Evolutionary conservation across 2,329 filamentous ascomycete species (phyloP).

Genomic region (Monosporascus cannonballus): DNA sequence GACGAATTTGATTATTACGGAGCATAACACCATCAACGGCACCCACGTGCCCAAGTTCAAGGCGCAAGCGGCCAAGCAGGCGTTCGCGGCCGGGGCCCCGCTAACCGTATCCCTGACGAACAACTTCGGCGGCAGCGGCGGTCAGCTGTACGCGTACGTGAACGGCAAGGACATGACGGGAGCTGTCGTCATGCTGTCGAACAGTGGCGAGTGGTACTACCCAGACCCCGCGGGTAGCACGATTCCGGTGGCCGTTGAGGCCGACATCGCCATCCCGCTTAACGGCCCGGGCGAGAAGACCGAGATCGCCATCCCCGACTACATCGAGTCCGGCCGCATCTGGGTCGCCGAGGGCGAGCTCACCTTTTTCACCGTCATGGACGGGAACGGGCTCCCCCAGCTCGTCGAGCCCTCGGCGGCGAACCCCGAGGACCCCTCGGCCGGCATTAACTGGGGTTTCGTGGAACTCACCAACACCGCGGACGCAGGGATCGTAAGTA

Average conservation of each 20-base stretch:
- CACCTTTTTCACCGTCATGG: slow-evolving; percentile 23
- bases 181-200: slow-evolving; percentile 27
- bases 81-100: slow-evolving; percentile 5
- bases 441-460: slow-evolving; percentile 36
- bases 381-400: slow-evolving; percentile 13
- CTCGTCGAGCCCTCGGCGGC: slow-evolving; percentile 38
- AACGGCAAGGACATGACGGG: slow-evolving; percentile 28
- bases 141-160: slow-evolving; percentile 34
- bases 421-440: slow-evolving; percentile 30
- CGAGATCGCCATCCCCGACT: slow-evolving; percentile 25
- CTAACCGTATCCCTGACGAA: slow-evolving; percentile 23
- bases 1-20: slow-evolving; percentile 29
- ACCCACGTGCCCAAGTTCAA: slow-evolving; percentile 13
- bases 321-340: slow-evolving; percentile 26
- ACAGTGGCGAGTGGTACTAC: slow-evolving; percentile 29
- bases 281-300: slow-evolving; percentile 25
- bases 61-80: not conserved
- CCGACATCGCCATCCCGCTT: slow-evolving; percentile 30
- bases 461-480: slow-evolving; percentile 35
- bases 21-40: slow-evolving; percentile 34
- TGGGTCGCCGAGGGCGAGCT: slow-evolving; percentile 29
- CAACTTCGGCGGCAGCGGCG: slow-evolving; percentile 32
- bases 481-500: slow-evolving; percentile 19
- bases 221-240: slow-evolving; percentile 19
- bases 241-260: slow-evolving; percentile 20